Conservation (phyloP, 345 rosid genomes). For the Eucalyptus cladocalyx region DNA sequence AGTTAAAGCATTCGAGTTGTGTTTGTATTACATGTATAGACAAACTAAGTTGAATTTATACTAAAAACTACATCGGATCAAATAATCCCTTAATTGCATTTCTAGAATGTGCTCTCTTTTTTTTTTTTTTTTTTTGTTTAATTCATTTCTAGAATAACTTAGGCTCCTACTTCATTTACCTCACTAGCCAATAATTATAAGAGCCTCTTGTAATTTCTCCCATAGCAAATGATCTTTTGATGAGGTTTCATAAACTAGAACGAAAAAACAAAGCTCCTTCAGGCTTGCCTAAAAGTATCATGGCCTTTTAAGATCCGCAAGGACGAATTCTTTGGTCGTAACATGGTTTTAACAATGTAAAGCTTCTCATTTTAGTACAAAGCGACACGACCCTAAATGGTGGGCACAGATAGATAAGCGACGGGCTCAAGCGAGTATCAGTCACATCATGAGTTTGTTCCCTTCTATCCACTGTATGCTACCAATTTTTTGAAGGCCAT, state of each 20-base stretch:
- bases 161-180: background rate
- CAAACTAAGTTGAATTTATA: background rate
- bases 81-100: background rate
- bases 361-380: background rate
- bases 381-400: background rate
- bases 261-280: background rate
- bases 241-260: background rate
- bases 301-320: background rate
- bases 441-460: background rate
- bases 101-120: background rate
- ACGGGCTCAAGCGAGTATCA: accelerated
- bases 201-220: background rate
- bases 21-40: background rate
- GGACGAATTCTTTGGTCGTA: background rate
- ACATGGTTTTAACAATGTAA: background rate
- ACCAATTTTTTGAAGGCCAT: background rate
- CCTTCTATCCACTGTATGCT: accelerated
- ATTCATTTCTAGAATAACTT: background rate
- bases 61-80: background rate
- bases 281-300: background rate
- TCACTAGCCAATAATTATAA: background rate
- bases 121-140: too few relatives aligned
- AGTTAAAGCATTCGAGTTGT: background rate
- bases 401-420: accelerated
- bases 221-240: background rate